Evolutionary conservation across 495 filamentous ascomycete species (phyloP).

Genomic region (Annulohypoxylon nitens): DNA sequence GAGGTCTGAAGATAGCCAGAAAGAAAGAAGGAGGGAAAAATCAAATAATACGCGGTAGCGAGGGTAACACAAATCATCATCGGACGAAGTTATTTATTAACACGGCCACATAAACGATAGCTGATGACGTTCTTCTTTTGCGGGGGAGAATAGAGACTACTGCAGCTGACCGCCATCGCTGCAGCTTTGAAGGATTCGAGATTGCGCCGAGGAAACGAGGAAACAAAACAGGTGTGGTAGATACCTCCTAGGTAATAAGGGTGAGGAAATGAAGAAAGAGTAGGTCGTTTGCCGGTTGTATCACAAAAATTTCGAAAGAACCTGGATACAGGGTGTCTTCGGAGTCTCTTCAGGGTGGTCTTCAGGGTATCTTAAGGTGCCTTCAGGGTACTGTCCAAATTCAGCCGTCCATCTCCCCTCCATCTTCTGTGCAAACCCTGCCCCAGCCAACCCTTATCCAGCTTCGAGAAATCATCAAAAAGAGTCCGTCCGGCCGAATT

Average conservation of each 20-base stretch:
- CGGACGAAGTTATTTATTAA: slow-evolving; percentile 6
- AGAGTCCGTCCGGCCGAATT: slow-evolving; percentile 27
- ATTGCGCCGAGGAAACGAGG: slow-evolving; percentile 37
- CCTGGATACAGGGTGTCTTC: slow-evolving; percentile 43
- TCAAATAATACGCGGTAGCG: not conserved
- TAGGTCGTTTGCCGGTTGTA: slow-evolving; percentile 48
- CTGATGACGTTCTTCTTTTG: slow-evolving; percentile 29
- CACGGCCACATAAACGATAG: not conserved
- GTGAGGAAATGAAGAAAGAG: slow-evolving; percentile 31
- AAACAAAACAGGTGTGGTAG: slow-evolving; percentile 3
- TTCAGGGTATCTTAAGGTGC: slow-evolving; percentile 31
- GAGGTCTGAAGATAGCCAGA: not conserved
- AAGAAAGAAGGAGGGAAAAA: no score
- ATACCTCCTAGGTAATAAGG: not conserved
- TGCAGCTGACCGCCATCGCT: slow-evolving; percentile 42
- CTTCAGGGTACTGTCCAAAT: slow-evolving; percentile 43
- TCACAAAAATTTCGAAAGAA: slow-evolving; percentile 48
- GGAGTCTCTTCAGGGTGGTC: slow-evolving; percentile 13
- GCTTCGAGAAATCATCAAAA: slow-evolving; percentile 37
- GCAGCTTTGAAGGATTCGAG: slow-evolving; percentile 42
- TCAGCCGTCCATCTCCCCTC: slow-evolving; percentile 49
- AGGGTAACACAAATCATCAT: slow-evolving; percentile 3
- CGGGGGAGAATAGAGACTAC: slow-evolving; percentile 36
- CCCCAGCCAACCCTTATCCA: slow-evolving; percentile 41
- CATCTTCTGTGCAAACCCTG: slow-evolving; percentile 42